A percentile compares a stretch with the other conserved stretches of the same genome.
Evolutionary conservation across 768 basidiomycete genomes (phyloP).

Genomic region (Sistotremastrum niveocremeum): DNA sequence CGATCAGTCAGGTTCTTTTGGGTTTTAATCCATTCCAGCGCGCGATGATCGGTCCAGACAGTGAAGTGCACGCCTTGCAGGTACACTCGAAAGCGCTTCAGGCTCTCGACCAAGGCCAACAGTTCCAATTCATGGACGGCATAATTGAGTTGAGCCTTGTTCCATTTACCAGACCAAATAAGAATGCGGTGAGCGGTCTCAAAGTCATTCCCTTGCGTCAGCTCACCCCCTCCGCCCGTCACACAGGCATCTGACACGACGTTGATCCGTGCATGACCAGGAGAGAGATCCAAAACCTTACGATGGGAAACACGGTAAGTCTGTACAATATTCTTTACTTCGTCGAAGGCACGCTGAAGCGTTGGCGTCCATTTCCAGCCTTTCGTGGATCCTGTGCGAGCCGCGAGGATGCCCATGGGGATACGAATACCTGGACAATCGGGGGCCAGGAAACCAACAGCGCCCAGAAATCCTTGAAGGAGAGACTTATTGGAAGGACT

Average conservation of each 20-base stretch:
- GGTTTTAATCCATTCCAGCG: conserved; percentile 16
- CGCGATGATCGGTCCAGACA: conserved; percentile 19
- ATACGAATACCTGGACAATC: conserved; percentile 14
- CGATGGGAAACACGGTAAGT: conserved; percentile 11
- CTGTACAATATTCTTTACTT: conserved; percentile 6
- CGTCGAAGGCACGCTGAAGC: conserved; percentile 10
- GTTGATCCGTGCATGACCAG: conserved; percentile 12
- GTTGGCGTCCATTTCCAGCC: conserved; percentile 7
- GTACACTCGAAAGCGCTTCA: conserved; percentile 20
- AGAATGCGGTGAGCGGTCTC: conserved; percentile 14
- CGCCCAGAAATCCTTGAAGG: conserved; percentile 9
- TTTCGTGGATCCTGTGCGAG: conserved; percentile 5
- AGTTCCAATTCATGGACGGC: conserved; percentile 27
- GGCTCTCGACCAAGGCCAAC: conserved; percentile 22
- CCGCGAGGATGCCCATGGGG: conserved; percentile 19
- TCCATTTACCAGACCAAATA: conserved; percentile 25
- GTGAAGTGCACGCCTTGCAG: conserved; percentile 18
- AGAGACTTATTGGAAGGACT: conserved; percentile 5
- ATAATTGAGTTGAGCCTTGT: conserved; percentile 25
- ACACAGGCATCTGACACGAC: conserved; percentile 20
- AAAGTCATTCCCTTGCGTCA: conserved; percentile 17
- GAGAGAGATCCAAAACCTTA: conserved; percentile 12
- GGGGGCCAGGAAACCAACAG: conserved; percentile 10
- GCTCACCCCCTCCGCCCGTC: conserved; percentile 17
- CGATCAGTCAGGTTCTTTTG: conserved; percentile 22